Conservation (phyloP, 164 flowering plant species). For the Berberis thunbergii region DNA sequence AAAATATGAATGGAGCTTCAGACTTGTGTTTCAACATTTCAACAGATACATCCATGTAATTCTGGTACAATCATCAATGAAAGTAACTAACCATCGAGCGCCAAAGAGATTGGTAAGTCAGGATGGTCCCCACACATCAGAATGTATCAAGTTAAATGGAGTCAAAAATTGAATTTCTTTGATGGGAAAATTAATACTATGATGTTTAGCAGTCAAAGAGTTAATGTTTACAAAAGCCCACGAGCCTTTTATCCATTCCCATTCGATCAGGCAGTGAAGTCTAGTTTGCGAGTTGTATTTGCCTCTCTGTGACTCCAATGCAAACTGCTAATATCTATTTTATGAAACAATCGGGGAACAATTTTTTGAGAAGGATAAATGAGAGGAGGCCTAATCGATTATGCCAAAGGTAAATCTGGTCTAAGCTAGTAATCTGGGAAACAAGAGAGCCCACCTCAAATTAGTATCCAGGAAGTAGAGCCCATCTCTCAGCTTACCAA, state of each 20-base stretch:
- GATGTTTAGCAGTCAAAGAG: not conserved
- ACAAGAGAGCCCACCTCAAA: too few relatives aligned
- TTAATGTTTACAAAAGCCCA: too few relatives aligned
- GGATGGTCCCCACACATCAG: not conserved
- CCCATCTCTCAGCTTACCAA: not conserved
- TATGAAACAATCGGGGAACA: too few relatives aligned
- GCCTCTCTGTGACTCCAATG: not conserved
- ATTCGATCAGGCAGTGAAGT: too few relatives aligned
- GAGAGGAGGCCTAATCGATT: not conserved
- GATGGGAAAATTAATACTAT: not conserved
- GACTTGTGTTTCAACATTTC: not conserved
- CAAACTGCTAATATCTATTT: not conserved
- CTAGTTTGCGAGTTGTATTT: too few relatives aligned
- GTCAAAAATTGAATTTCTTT: not conserved
- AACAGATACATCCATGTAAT: not conserved
- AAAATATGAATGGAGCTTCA: not conserved
- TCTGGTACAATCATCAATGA: not conserved
- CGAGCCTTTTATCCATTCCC: too few relatives aligned
- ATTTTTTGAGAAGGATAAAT: not conserved
- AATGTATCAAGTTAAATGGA: not conserved
- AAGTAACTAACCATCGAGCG: not conserved
- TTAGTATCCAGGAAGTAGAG: not conserved
- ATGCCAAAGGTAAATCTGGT: not conserved
- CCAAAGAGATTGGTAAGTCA: not conserved
- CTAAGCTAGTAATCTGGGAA: too few relatives aligned